phyloP scores from a whole-genome alignment of 2,329 filamentous ascomycete species.

The Beauveria pseudobassiana region DNA sequence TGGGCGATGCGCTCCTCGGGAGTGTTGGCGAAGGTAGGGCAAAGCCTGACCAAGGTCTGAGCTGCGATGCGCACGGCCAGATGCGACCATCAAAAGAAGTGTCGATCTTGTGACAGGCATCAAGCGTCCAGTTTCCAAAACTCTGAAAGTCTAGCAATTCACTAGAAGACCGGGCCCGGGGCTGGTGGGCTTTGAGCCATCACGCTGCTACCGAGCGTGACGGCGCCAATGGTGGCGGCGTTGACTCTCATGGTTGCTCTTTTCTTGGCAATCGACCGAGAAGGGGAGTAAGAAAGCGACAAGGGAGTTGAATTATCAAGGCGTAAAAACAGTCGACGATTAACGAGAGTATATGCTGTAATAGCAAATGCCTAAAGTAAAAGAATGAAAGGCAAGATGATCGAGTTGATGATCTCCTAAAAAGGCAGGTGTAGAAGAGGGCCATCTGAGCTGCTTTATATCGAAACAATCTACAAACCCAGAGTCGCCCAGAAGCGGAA shows the following conservation, averaged over 20 bases:
- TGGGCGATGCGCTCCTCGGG: not conserved
- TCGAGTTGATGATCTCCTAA: not conserved
- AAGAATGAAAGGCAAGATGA: not conserved
- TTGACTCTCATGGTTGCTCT: not conserved
- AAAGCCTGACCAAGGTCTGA: not conserved
- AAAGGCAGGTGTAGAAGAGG: not conserved
- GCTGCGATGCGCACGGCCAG: not conserved
- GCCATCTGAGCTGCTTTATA: not conserved
- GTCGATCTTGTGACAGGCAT: not conserved
- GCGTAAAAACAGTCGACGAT: not conserved
- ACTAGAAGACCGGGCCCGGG: too few relatives aligned
- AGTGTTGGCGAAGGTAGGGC: not conserved
- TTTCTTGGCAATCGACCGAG: not conserved
- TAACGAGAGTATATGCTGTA: not conserved
- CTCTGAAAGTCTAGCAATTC: not conserved
- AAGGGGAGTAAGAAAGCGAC: not conserved
- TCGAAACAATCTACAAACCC: not conserved
- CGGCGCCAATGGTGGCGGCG: not conserved
- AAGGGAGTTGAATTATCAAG: not conserved
- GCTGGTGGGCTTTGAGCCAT: not conserved
- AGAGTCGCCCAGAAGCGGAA: not conserved
- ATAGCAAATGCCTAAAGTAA: not conserved
- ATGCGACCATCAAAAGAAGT: not conserved
- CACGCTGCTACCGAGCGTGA: not conserved
- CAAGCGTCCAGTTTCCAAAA: not conserved